Evolutionary conservation across 1,284 basidiomycete genomes (phyloP).

Genomic region (Cryptococcus sp.): DNA sequence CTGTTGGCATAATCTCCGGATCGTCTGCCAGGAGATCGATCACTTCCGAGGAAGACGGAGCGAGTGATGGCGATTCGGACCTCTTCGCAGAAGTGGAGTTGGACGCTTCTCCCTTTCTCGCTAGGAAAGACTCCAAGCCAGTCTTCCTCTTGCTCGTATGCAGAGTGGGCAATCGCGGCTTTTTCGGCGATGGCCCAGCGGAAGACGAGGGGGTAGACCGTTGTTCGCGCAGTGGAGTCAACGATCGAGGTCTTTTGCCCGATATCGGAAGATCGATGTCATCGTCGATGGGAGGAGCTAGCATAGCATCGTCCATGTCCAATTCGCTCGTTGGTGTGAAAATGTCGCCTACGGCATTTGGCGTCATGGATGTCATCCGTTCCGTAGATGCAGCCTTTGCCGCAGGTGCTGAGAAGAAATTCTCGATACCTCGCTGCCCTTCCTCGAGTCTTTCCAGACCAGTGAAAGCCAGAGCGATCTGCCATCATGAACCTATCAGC

Average conservation of each 20-base stretch:
- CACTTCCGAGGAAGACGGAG: conserved; percentile 19
- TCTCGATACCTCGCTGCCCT: conserved; percentile 83
- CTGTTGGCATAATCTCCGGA: background rate
- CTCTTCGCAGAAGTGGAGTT: background rate
- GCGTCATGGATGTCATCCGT: background rate
- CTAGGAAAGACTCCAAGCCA: conserved; percentile 35
- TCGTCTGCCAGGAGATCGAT: conserved; percentile 6
- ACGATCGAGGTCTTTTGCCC: conserved; percentile 9
- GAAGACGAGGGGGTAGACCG: conserved; percentile 4
- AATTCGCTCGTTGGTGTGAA: background rate
- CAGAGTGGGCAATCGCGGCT: conserved; percentile 33
- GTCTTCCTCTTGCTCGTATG: conserved; percentile 34
- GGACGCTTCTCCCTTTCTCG: conserved; percentile 23
- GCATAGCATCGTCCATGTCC: conserved; percentile 26
- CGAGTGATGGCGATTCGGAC: background rate
- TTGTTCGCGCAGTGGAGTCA: background rate
- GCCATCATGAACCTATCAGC: background rate
- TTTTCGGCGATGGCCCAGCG: conserved; percentile 24
- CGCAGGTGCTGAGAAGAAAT: conserved; percentile 63
- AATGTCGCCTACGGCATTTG: no score
- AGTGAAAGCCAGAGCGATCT: conserved; percentile 74
- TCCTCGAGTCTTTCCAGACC: conserved; percentile 77
- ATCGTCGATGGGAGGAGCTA: conserved; percentile 6
- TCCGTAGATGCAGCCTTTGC: background rate
- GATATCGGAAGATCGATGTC: background rate